phyloP scores from a whole-genome alignment of 148 eudicot genomes.

The Vaccinium myrtillus region DNA sequence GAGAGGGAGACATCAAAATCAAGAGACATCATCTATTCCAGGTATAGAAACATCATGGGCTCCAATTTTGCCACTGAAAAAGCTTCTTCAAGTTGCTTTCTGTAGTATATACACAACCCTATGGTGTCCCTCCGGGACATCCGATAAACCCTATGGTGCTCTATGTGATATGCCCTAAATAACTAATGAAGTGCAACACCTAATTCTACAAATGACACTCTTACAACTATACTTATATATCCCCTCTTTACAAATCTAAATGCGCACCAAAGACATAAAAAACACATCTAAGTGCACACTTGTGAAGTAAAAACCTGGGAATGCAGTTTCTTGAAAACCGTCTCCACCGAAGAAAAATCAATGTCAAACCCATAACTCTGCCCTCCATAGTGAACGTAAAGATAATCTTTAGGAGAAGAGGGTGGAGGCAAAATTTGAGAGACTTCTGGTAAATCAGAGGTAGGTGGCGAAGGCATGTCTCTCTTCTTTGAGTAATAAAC shows the following conservation, averaged over 20 bases:
- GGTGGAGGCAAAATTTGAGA: constrained; percentile 58
- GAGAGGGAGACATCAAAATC: not conserved
- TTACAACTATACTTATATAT: not conserved
- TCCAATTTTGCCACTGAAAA: not conserved
- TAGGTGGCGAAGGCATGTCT: constrained; percentile 38
- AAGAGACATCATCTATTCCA: not conserved
- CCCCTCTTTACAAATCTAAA: not conserved
- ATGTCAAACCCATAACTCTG: constrained; percentile 85
- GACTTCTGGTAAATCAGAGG: constrained; percentile 46
- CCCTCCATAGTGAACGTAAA: constrained; percentile 82
- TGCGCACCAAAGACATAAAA: not conserved
- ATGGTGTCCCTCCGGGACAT: not conserved
- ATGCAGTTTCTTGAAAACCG: constrained; percentile 50
- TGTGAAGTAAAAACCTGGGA: constrained; percentile 35
- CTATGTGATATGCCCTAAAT: not conserved
- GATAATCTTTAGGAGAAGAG: constrained; percentile 47
- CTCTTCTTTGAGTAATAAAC: constrained; percentile 66
- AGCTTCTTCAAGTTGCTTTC: not conserved
- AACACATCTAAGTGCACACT: constrained; percentile 22
- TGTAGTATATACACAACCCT: not conserved
- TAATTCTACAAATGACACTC: not conserved
- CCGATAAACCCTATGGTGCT: not conserved
- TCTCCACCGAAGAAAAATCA: constrained; percentile 59
- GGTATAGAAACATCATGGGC: constrained; percentile 1
- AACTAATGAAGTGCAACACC: not conserved